Evolutionary conservation across 1,284 basidiomycete genomes (phyloP).

Genomic region (Rhodofomes roseus): DNA sequence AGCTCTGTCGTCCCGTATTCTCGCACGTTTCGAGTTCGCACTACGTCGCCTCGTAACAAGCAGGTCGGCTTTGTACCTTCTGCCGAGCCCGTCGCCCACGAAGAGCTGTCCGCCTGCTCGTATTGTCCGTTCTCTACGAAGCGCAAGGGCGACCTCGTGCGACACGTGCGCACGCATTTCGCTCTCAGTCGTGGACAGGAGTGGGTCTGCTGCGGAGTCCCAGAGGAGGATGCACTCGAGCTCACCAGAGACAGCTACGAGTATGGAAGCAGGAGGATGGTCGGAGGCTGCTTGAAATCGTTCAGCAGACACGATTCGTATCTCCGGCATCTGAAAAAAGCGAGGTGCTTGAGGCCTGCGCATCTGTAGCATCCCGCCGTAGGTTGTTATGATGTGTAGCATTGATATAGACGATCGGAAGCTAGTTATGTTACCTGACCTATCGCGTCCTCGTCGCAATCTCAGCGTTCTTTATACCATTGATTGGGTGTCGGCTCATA

Average conservation of each 20-base stretch:
- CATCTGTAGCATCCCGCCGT: background rate
- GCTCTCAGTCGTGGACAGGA: background rate
- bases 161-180: background rate
- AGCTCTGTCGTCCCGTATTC: background rate
- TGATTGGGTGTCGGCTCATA: too few relatives aligned
- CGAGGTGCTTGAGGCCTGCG: background rate
- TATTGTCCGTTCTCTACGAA: background rate
- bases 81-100: background rate
- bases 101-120: background rate
- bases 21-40: background rate
- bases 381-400: background rate
- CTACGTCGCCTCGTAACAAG: background rate
- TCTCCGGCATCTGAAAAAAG: background rate
- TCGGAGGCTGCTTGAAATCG: background rate
- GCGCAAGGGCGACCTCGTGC: background rate
- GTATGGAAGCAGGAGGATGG: background rate
- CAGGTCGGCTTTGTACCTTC: background rate
- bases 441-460: too few relatives aligned
- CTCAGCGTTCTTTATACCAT: too few relatives aligned
- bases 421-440: too few relatives aligned
- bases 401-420: background rate
- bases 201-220: background rate
- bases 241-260: background rate
- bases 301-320: background rate
- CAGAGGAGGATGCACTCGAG: background rate